Evolutionary conservation across 306 rosid genomes (phyloP).

Genomic region (Begonia loranthoides): DNA sequence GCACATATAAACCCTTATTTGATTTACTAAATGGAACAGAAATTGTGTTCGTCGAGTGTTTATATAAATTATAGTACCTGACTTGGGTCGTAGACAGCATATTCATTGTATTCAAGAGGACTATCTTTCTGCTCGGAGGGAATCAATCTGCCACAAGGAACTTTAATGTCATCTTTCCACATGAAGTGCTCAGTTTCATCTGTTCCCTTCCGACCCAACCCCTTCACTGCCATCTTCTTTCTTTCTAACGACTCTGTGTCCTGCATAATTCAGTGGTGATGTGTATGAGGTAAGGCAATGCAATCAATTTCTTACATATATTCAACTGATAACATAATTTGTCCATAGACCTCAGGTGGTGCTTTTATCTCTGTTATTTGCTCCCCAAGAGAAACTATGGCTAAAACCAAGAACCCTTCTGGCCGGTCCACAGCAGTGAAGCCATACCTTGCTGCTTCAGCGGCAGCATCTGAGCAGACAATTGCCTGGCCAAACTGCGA

Average conservation of each 20-base stretch:
- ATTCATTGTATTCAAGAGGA: conserved; percentile 59
- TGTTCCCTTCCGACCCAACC: conserved; percentile 58
- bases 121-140: conserved; percentile 53
- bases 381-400: conserved; percentile 65
- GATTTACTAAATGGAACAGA: neutral
- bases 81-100: conserved; percentile 59
- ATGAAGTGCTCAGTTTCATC: conserved; percentile 61
- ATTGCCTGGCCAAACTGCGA: conserved; percentile 61
- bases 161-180: conserved; percentile 74
- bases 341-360: conserved; percentile 32
- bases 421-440: conserved; percentile 75
- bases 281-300: too few species aligned
- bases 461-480: conserved; percentile 71
- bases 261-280: conserved; percentile 15
- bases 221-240: conserved; percentile 53
- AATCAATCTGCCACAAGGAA: conserved; percentile 57
- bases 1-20: conserved; percentile 2
- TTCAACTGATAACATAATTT: neutral
- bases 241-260: conserved; percentile 48
- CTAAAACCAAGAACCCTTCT: conserved; percentile 79
- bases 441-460: conserved; percentile 70
- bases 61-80: conserved; percentile 24
- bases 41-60: neutral
- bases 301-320: neutral
- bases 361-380: conserved; percentile 27